Conservation (phyloP, 768 basidiomycete genomes). For the Favolaschia claudopus region DNA sequence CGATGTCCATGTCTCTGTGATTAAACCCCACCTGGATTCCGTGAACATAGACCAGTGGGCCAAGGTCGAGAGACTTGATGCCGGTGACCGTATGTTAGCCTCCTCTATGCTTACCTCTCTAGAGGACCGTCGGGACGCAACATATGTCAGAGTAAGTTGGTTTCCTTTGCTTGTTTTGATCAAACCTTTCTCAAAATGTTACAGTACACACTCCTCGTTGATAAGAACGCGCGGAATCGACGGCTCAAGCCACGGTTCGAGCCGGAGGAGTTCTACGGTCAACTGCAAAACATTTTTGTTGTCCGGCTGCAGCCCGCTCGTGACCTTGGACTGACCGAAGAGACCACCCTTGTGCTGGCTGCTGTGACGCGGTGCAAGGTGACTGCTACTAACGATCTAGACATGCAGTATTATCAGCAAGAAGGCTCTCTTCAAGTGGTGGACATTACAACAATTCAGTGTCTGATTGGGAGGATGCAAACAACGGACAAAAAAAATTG, state of each 20-base stretch:
- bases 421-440: constrained; percentile 24
- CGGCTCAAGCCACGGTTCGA: background rate
- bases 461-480: constrained; percentile 32
- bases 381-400: background rate
- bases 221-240: constrained; percentile 19
- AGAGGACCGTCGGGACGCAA: constrained; percentile 31
- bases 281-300: constrained; percentile 32
- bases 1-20: background rate
- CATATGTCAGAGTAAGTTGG: constrained; percentile 35
- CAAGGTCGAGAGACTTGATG: constrained; percentile 26
- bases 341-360: constrained; percentile 24
- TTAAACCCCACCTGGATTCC: background rate
- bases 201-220: constrained; percentile 37
- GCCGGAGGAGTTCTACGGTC: constrained; percentile 27
- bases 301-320: constrained; percentile 15
- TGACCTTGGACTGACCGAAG: constrained; percentile 4
- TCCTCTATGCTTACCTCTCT: background rate
- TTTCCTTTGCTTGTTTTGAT: background rate
- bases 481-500: constrained; percentile 15
- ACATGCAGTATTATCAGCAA: constrained; percentile 27
- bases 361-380: constrained; percentile 15
- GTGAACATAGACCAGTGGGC: constrained; percentile 26
- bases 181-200: background rate
- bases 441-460: constrained; percentile 31
- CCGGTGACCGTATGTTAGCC: constrained; percentile 31